phyloP scores from a whole-genome alignment of 148 eudicot genomes.

The Rhododendron ovatum region DNA sequence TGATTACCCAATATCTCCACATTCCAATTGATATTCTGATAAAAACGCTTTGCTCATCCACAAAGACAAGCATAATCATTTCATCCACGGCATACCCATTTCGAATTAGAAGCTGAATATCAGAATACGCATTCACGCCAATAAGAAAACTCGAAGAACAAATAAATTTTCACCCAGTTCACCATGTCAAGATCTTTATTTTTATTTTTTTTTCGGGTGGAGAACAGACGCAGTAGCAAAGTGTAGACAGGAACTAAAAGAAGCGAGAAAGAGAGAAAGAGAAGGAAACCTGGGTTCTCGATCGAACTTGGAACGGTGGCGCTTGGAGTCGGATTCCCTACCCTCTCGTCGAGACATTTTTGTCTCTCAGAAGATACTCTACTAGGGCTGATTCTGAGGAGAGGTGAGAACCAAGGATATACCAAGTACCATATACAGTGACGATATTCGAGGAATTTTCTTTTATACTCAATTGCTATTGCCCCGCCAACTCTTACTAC shows the following conservation, averaged over 20 bases:
- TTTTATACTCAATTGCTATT: not conserved
- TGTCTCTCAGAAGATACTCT: not conserved
- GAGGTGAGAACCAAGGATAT: not conserved
- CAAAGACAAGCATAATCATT: not conserved
- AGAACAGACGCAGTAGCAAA: not conserved
- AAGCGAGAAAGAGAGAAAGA: not conserved
- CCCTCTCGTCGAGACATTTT: slow-evolving; percentile 44
- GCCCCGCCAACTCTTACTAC: not conserved
- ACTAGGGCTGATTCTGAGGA: not conserved
- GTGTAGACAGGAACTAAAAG: not conserved
- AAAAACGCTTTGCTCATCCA: not conserved
- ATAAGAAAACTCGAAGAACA: not conserved
- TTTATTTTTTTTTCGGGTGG: not conserved
- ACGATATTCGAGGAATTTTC: not conserved
- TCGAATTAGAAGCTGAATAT: not conserved
- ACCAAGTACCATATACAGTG: no score
- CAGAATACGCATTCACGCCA: not conserved
- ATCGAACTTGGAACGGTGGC: slow-evolving; percentile 55
- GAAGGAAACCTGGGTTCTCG: slow-evolving; percentile 51
- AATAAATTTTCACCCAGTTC: not conserved
- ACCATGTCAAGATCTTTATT: not conserved
- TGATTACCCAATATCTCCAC: not conserved
- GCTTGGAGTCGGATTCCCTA: slow-evolving; percentile 49
- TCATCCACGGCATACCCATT: not conserved
- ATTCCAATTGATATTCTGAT: no score